Evolutionary conservation across 1,284 basidiomycete genomes (phyloP), one percentile per base, ranked within the genome.

Genomic region (Abortiporus biennis): DNA sequence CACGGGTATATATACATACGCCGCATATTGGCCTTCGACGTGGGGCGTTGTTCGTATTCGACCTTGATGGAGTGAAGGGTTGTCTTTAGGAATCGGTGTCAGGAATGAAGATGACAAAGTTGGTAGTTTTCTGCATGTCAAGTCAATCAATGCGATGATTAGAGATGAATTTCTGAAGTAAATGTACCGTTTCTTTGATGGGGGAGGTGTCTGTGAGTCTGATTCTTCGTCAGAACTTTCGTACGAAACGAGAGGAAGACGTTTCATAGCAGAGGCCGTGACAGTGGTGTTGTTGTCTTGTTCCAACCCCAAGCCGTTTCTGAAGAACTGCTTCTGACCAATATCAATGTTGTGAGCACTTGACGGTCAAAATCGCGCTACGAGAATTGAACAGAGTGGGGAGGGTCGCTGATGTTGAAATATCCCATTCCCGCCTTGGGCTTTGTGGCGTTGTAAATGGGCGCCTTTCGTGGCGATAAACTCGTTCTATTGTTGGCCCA

Each of bases 21-120:
- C 70, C 1, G 81, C 77, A 56, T 76, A 91, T 57, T 90, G 86
- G 0, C 89, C 90, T 21, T 89, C 84, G 8, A 87, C 74, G 54
- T 90, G 85, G 1, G 87, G 85, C 0, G 64, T 68, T 0, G 75
- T 68, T n/a, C 89, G 75, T 39, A 68, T 66, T n/a, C 90, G 74
- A 12, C 89, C 89, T 64, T 90, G 86, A 55, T 92, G 88, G 8
- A 76, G 62, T 3, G 75, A 62, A 2, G 88, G 86, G 51, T 85
- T 63, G 55, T 88, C 83, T 6, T 72, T 53, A 0, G 79, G 82
- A 0, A 51, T 52, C 22, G 68, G 54, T 5, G 68, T 54, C 3
- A 64, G 52, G 32, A 87, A 56, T 24, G 72, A 67, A 8, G 70
- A 48, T 0, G 80, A 65, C 12, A 86, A 65, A 23, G 66, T 46